Conservation (phyloP, 345 rosid species). For the Physaria fendleri region DNA sequence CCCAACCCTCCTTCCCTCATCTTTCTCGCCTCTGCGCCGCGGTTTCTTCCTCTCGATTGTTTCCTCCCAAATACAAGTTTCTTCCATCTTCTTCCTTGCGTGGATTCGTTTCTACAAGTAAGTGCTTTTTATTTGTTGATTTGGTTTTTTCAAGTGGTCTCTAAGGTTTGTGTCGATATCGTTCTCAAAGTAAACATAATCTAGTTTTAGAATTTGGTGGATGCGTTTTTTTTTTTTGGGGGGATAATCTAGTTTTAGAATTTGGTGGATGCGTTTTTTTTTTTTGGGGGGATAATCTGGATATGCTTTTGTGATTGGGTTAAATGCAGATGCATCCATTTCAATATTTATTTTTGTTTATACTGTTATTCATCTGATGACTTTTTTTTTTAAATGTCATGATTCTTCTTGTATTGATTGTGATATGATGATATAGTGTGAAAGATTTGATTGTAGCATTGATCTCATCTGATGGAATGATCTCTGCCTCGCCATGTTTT, state of each 20-base stretch:
- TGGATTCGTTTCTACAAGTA: not conserved
- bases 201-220: not conserved
- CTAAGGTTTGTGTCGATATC: not conserved
- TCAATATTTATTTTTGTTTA: not conserved
- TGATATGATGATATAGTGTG: not conserved
- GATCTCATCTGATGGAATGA: not conserved
- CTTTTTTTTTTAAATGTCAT: not conserved
- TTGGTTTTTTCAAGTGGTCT: not conserved
- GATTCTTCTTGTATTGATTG: not conserved
- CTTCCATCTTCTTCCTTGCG: not conserved
- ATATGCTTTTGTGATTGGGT: not conserved
- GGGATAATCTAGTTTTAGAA: not conserved
- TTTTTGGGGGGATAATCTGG: no score
- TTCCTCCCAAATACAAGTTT: not conserved
- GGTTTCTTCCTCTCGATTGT: conserved; percentile 1
- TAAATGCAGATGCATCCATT: not conserved
- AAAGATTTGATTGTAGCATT: not conserved
- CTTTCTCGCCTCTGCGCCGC: conserved; percentile 15
- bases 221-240: no score
- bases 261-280: no score
- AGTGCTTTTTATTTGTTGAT: not conserved
- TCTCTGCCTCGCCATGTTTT: not conserved
- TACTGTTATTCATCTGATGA: not conserved
- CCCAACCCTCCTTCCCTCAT: conserved; percentile 5
- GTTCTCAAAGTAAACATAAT: not conserved